phyloP scores from a whole-genome alignment of 805 yeast species.

The Zygosaccharomyces bailii region DNA sequence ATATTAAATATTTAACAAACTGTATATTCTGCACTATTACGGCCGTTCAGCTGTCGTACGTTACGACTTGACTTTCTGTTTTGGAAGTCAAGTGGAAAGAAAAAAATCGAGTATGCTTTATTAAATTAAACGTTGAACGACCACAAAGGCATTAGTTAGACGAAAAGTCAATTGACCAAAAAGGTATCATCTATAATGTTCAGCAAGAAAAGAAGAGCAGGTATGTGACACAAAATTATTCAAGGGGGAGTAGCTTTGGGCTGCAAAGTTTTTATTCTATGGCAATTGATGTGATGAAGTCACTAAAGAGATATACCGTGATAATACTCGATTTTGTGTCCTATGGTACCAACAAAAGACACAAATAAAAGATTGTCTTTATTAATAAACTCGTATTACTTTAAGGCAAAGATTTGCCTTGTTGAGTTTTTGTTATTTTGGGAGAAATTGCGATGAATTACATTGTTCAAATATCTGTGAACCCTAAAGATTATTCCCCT shows the following conservation, averaged over 20 bases:
- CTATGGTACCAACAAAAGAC: not conserved
- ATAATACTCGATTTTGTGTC: not conserved
- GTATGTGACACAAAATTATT: slow-evolving; percentile 12
- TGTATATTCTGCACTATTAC: not conserved
- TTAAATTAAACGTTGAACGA: not conserved
- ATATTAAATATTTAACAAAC: not conserved
- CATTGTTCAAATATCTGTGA: not conserved
- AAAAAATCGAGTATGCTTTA: too few relatives aligned
- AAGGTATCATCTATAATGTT: slow-evolving; percentile 7
- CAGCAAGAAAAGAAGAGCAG: slow-evolving; percentile 20
- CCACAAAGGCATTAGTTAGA: slow-evolving; percentile 13
- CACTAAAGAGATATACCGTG: not conserved
- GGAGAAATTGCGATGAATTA: not conserved
- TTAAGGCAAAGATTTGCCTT: too few relatives aligned
- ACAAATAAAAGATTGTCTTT: not conserved
- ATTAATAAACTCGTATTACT: too few relatives aligned
- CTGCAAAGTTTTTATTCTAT: too few relatives aligned
- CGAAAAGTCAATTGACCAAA: slow-evolving; percentile 33
- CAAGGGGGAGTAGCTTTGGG: not conserved
- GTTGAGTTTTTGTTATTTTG: too few relatives aligned
- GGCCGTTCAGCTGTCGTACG: not conserved
- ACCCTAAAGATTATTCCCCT: not conserved
- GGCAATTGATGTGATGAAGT: too few relatives aligned
- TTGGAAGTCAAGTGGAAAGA: not conserved
- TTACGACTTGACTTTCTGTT: not conserved